Conservation (phyloP, 1,284 basidiomycete genomes). For the Anthracocystis setariae region DNA sequence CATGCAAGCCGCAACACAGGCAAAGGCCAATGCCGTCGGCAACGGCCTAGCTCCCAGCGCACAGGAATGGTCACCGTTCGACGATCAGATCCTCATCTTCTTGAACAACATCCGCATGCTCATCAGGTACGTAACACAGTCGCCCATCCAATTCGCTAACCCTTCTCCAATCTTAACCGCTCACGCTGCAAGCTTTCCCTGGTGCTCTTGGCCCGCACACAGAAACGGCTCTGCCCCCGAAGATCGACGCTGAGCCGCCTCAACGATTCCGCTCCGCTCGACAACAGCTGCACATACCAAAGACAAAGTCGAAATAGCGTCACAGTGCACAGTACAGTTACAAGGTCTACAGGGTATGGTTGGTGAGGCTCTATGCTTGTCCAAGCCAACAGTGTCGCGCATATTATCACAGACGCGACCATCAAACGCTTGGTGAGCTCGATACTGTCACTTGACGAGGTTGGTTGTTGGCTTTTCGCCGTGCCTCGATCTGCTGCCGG, state of each 20-base stretch:
- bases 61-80: slow-evolving; percentile 61
- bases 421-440: neutral
- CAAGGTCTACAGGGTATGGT: slow-evolving; percentile 1
- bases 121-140: slow-evolving; percentile 47
- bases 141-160: neutral
- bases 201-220: neutral
- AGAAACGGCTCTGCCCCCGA: slow-evolving; percentile 21
- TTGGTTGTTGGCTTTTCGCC: slow-evolving; percentile 7
- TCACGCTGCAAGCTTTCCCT: neutral
- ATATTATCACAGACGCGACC: slow-evolving; percentile 8
- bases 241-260: slow-evolving; percentile 12
- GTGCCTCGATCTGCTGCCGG: slow-evolving; percentile 25
- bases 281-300: too few species aligned
- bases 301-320: neutral
- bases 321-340: neutral
- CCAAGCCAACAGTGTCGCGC: too few species aligned
- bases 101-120: slow-evolving; percentile 65
- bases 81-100: slow-evolving; percentile 61
- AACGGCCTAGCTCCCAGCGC: slow-evolving; percentile 10
- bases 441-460: neutral
- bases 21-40: slow-evolving; percentile 16
- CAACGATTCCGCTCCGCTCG: too few species aligned
- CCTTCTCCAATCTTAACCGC: neutral
- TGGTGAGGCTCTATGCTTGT: neutral
- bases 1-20: slow-evolving; percentile 67